Evolutionary conservation across 495 filamentous ascomycete genomes (phyloP).

Genomic region (Tuber aestivum): DNA sequence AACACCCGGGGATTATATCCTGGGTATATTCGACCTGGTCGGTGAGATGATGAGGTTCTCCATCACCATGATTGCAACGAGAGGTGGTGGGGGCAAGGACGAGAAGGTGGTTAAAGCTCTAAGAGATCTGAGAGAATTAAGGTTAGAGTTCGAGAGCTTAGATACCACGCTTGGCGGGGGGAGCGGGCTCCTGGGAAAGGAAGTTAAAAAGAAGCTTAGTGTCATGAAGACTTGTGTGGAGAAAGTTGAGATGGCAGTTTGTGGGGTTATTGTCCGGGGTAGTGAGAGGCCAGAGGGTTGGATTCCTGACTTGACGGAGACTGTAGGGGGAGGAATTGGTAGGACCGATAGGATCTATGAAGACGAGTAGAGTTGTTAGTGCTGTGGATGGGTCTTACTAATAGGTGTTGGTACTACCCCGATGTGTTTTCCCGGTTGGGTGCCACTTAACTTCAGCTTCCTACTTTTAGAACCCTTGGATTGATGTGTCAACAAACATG

Average conservation of each 20-base stretch:
- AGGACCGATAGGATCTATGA: conserved; percentile 45
- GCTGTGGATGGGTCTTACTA: background rate
- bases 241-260: conserved; percentile 87
- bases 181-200: conserved; percentile 49
- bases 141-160: conserved; percentile 66
- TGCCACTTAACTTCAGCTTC: background rate
- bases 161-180: conserved; percentile 35
- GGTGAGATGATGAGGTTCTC: conserved; percentile 96
- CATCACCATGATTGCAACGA: conserved; percentile 69
- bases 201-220: conserved; percentile 71
- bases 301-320: conserved; percentile 68
- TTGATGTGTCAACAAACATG: background rate
- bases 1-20: conserved; percentile 79
- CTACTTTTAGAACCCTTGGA: background rate
- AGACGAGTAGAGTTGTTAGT: conserved; percentile 26
- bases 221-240: conserved; percentile 84
- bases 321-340: background rate
- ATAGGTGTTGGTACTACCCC: background rate
- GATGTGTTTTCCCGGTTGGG: background rate
- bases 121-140: conserved; percentile 48
- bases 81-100: conserved; percentile 44
- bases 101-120: conserved; percentile 23
- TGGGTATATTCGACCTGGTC: conserved; percentile 85
- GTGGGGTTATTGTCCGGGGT: conserved; percentile 77
- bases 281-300: conserved; percentile 86